Evolutionary conservation across 352 stramenopile genomes (phyloP).

Genomic region (Blastocystis sp.): DNA sequence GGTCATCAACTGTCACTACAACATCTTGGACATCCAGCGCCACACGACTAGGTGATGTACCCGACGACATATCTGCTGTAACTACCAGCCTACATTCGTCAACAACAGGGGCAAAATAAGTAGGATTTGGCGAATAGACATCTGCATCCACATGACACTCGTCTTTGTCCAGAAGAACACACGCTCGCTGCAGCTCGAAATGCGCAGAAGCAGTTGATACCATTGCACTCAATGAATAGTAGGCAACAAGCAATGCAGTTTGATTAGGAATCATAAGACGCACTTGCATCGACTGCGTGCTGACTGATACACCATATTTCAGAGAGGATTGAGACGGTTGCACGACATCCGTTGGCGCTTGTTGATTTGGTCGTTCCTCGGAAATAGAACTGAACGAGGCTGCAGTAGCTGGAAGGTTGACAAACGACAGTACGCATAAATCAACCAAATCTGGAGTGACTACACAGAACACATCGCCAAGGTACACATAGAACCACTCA

Average conservation of each 20-base stretch:
- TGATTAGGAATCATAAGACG: neutral
- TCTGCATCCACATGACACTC: too few relatives aligned
- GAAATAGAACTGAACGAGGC: neutral
- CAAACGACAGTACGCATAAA: neutral
- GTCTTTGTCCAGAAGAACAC: neutral
- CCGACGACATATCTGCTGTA: neutral
- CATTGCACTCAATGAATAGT: neutral
- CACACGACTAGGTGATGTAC: neutral
- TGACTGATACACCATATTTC: neutral
- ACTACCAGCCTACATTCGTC: neutral
- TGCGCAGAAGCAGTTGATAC: neutral
- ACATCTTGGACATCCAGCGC: neutral
- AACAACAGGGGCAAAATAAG: neutral
- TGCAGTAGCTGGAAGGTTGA: neutral
- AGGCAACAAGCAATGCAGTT: neutral
- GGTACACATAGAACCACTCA: neutral
- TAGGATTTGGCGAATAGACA: neutral
- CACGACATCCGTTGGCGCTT: neutral
- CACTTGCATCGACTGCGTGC: neutral
- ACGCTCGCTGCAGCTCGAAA: neutral
- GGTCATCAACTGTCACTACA: constrained; percentile 2
- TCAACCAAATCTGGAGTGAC: neutral
- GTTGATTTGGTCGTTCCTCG: neutral
- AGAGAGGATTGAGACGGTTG: neutral
- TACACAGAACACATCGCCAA: neutral